A percentile compares a stretch with the other conserved stretches of the same genome.
Evolutionary conservation across 164 flowering plant genomes (phyloP).

Genomic region (Stephania yunnanensis): DNA sequence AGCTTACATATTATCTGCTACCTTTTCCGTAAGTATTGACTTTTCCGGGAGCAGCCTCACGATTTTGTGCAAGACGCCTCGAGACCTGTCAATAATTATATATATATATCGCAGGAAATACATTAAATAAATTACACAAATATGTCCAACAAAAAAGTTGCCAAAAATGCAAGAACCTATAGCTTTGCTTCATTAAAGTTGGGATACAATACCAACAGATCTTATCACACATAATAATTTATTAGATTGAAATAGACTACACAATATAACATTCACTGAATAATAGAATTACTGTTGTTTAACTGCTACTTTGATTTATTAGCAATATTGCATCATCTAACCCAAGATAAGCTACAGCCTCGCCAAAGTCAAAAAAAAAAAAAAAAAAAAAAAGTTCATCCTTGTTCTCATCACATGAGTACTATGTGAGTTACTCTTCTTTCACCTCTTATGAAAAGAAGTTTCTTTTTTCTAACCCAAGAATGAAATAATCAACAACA

Average conservation of each 20-base stretch:
- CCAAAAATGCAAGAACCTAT: not conserved
- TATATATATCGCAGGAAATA: not conserved
- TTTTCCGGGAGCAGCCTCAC: conserved; percentile 99
- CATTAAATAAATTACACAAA: not conserved
- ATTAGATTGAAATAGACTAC: too few relatives aligned
- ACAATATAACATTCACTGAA: too few relatives aligned
- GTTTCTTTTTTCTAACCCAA: not conserved
- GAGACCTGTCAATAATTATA: conserved; percentile 38
- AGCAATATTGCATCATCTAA: not conserved
- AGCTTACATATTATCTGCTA: conserved; percentile 13
- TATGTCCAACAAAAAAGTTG: not conserved
- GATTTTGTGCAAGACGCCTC: conserved; percentile 95
- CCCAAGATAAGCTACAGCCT: not conserved
- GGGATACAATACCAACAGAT: not conserved
- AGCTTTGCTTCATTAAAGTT: not conserved
- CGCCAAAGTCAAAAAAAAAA: not conserved
- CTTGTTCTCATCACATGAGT: not conserved
- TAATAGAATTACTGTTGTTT: too few relatives aligned
- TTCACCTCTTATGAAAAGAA: not conserved
- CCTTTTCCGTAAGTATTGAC: conserved; percentile 98
- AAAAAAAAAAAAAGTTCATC: not conserved
- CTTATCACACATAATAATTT: not conserved
- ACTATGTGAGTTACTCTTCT: not conserved
- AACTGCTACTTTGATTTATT: not conserved
- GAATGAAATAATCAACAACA: not conserved